Conservation (phyloP, 768 basidiomycete genomes). For the Floccularia luteovirens region DNA sequence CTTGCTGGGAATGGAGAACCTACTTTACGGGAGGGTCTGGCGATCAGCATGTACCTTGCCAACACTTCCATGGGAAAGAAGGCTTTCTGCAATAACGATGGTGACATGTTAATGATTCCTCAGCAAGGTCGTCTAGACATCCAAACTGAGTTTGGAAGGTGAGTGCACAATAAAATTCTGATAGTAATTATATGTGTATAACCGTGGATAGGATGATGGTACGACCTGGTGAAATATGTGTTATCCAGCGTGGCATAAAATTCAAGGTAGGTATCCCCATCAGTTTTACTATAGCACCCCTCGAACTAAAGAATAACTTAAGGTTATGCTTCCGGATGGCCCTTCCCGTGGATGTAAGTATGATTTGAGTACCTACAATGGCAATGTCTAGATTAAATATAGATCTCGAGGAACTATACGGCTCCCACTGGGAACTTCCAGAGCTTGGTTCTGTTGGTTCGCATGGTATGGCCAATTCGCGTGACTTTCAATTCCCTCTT, state of each 20-base stretch:
- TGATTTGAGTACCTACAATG: background rate
- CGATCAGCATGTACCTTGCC: slow-evolving; percentile 55
- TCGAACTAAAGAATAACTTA: background rate
- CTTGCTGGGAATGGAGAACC: slow-evolving; percentile 58
- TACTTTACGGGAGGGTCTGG: slow-evolving; percentile 54
- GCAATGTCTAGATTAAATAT: too few relatives aligned
- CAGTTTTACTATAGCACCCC: background rate
- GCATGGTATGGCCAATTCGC: slow-evolving; percentile 56
- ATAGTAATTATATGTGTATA: background rate
- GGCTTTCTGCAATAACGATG: slow-evolving; percentile 58
- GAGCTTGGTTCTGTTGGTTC: slow-evolving; percentile 61
- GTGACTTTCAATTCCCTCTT: slow-evolving; percentile 60
- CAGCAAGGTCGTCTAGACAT: slow-evolving; percentile 60
- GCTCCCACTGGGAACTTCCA: slow-evolving; percentile 54
- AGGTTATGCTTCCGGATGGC: slow-evolving; percentile 49
- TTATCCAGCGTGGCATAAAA: slow-evolving; percentile 60
- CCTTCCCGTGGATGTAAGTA: slow-evolving; percentile 54
- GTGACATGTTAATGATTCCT: slow-evolving; percentile 61
- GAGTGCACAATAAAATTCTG: slow-evolving; percentile 11
- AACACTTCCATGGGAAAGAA: slow-evolving; percentile 53
- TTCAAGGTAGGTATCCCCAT: slow-evolving; percentile 39
- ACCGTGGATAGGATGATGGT: slow-evolving; percentile 42
- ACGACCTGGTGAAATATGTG: slow-evolving; percentile 54
- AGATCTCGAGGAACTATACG: slow-evolving; percentile 62
- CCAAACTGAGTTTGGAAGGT: slow-evolving; percentile 65